Base-by-base conservation (phyloP, 2,329 filamentous ascomycete genomes). In the Penicillium sp. region DNA sequence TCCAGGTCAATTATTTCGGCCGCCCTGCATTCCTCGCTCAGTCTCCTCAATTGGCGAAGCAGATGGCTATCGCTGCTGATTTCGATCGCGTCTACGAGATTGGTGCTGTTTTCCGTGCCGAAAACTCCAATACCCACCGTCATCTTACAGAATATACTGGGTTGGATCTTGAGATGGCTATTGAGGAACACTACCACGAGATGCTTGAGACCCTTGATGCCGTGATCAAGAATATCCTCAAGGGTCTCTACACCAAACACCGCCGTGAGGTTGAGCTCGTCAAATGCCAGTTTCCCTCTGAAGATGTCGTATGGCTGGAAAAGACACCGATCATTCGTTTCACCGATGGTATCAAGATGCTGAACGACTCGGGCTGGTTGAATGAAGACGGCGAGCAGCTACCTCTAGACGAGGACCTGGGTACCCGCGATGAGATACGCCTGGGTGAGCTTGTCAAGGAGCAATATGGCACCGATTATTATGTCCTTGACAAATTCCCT, bases 131-230 rank as follows among this genome's bases (percentile, higher is more conserved):
- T 74, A 97, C 92, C 0, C 92, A 96, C 69, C 87, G 92, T 37
- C 92, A 97, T 72, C 80, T 97, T 80, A 96, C 92, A 0, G 92
- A 97, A 72, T 97, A 95, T 72, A 97, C 92, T 5, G 92, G 92
- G 53, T 80, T 97, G 31, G 92, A 97, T 81, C 74, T 97, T 18
- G 92, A 97, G 70, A 97, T 97, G 93, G 83, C 87, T 3, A 90
- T 97, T 61, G 88, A 92, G 48, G 85, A 89, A 65, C 88, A 95
- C 72, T 96, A 97, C 72, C 88, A 96, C 67, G 92, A 97, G 74
- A 89, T 92, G 49, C 82, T 97, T 32, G 80, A 85, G 37, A 81
- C 89, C 10, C 83, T 97, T 45, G 92, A 97, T 69, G 81, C 82
- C 14, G 87, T 89, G 58, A 86, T 97, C 72, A 96, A 96, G 78